Conservation (phyloP, 2,329 filamentous ascomycete genomes). For the Nectriaceae sp. region DNA sequence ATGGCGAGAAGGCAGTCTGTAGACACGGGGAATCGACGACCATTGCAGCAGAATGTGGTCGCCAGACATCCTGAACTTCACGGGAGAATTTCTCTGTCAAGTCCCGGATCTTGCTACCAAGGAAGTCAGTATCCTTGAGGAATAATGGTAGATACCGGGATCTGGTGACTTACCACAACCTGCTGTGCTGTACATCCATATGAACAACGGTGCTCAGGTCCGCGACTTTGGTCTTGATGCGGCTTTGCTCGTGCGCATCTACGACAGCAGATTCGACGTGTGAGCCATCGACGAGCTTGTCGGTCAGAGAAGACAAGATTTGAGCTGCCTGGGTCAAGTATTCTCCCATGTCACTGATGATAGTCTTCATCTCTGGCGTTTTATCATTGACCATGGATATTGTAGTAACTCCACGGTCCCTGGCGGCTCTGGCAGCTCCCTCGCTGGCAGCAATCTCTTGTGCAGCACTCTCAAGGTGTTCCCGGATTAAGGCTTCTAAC, state of each 20-base stretch:
- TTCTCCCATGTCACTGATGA: slow-evolving; percentile 38
- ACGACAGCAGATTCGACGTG: slow-evolving; percentile 33
- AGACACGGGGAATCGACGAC: slow-evolving; percentile 13
- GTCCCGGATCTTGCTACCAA: slow-evolving; percentile 36
- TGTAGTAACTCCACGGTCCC: slow-evolving; percentile 10
- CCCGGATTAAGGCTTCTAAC: slow-evolving; percentile 31
- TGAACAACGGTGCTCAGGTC: slow-evolving; percentile 31
- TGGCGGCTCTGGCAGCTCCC: slow-evolving; percentile 18
- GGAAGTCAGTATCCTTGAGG: slow-evolving; percentile 9
- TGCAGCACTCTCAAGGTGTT: slow-evolving; percentile 28
- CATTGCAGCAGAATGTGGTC: slow-evolving; percentile 16
- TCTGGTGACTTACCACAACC: slow-evolving; percentile 33
- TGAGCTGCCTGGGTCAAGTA: slow-evolving; percentile 37
- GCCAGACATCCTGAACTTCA: slow-evolving; percentile 37
- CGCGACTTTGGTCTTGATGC: slow-evolving; percentile 24
- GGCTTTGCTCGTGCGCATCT: slow-evolving; percentile 31
- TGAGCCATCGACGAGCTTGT: slow-evolving; percentile 34
- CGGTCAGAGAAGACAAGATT: slow-evolving; percentile 36
- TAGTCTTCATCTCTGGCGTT: slow-evolving; percentile 16
- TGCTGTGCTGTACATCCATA: slow-evolving; percentile 35
- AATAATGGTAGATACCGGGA: background rate
- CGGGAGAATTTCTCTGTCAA: slow-evolving; percentile 36
- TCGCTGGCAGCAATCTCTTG: slow-evolving; percentile 25
- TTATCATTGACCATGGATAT: background rate
- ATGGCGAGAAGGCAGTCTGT: slow-evolving; percentile 24